phyloP scores from a whole-genome alignment of 2,329 filamentous ascomycete genomes.

The Verticillium isaacii region DNA sequence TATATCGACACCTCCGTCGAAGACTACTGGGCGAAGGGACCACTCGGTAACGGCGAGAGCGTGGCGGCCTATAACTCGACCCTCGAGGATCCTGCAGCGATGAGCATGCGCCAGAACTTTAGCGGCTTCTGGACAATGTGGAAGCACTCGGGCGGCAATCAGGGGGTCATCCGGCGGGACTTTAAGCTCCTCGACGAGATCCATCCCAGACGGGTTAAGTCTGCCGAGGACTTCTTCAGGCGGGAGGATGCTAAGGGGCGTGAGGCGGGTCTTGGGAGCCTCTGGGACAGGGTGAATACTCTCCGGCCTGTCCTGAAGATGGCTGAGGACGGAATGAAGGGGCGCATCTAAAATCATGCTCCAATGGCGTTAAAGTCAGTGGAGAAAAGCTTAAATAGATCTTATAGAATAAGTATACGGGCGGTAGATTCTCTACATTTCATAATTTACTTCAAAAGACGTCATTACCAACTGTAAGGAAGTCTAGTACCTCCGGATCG shows the following conservation, averaged over 20 bases:
- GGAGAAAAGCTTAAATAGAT: too few relatives aligned
- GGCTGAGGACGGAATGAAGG: neutral
- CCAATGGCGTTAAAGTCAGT: too few relatives aligned
- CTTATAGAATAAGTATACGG: too few relatives aligned
- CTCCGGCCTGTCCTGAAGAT: neutral
- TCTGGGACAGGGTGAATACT: constrained; percentile 31
- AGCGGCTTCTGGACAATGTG: constrained; percentile 45
- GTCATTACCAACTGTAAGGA: too few relatives aligned
- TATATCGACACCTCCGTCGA: constrained; percentile 30
- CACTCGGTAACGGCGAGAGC: constrained; percentile 7
- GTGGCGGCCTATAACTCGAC: constrained; percentile 31
- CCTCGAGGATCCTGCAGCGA: constrained; percentile 20
- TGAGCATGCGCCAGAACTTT: constrained; percentile 37
- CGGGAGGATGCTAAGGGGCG: constrained; percentile 28
- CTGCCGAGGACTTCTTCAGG: constrained; percentile 43
- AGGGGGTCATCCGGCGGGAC: constrained; percentile 37
- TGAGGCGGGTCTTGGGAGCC: constrained; percentile 16
- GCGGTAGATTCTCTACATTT: too few relatives aligned
- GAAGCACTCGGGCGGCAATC: constrained; percentile 32
- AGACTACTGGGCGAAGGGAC: constrained; percentile 24
- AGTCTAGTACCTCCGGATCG: too few relatives aligned
- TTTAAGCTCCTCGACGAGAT: constrained; percentile 47
- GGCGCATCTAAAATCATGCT: neutral
- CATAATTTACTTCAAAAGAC: too few relatives aligned
- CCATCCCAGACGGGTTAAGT: constrained; percentile 40